These are phyloP conservation scores for Podospora sp. DNA, from an alignment of 495 filamentous ascomycete genomes.

Conservation along the genomic window DNA sequence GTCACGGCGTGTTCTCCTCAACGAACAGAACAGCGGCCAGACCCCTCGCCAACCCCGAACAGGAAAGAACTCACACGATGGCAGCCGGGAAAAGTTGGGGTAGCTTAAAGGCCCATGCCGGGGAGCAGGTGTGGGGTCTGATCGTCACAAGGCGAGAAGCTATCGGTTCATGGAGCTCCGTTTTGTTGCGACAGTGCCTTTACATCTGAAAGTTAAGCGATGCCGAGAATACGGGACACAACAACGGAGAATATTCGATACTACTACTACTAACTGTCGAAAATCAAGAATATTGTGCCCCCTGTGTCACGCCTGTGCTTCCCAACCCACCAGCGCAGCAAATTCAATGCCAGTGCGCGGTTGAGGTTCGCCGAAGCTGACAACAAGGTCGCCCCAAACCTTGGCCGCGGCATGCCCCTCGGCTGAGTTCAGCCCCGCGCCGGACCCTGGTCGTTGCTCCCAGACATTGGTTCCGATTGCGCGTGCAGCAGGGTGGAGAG, in stretches of 20 bases:
- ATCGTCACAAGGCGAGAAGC: background rate
- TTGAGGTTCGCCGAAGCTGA: background rate
- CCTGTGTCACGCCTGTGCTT: slow-evolving; percentile 3
- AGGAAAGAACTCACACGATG: slow-evolving; percentile 21
- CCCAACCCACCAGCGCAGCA: background rate
- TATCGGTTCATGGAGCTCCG: background rate
- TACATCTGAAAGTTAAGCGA: background rate
- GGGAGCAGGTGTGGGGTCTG: background rate
- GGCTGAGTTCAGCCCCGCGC: background rate
- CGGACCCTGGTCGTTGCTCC: slow-evolving; percentile 3
- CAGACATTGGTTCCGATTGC: slow-evolving; percentile 4
- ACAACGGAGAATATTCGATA: slow-evolving; percentile 8
- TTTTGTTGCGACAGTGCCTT: background rate
- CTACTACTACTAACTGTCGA: background rate
- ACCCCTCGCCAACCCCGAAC: slow-evolving; percentile 11
- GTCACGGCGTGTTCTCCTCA: background rate
- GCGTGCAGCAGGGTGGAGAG: slow-evolving; percentile 19
- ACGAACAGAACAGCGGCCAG: background rate
- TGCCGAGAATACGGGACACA: background rate
- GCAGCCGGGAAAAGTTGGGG: slow-evolving; percentile 1
- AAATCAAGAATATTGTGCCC: background rate
- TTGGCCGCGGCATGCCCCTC: background rate
- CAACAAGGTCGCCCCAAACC: background rate
- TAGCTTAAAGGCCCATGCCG: background rate
- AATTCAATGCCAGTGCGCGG: background rate